Evolutionary conservation across 441 rosid genomes (phyloP).

Genomic region (Mallotus repandus): DNA sequence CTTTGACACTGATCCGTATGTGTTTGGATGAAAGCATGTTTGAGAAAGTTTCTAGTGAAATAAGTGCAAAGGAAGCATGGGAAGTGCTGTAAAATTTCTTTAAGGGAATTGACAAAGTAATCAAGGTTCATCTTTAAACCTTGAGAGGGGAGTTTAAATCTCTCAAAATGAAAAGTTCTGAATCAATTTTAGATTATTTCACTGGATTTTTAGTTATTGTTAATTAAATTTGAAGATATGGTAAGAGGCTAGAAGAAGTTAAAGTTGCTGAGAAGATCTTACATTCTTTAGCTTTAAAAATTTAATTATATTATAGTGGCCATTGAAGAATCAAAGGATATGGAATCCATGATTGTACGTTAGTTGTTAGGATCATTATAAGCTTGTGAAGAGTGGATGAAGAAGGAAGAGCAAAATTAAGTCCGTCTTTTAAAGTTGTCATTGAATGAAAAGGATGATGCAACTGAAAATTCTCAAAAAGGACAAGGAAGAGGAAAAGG

Average conservation of each 20-base stretch:
- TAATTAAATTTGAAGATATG: conserved; percentile 17
- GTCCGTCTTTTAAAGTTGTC: neutral
- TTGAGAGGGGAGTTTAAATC: neutral
- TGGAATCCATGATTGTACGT: neutral
- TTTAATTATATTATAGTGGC: neutral
- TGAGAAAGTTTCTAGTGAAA: neutral
- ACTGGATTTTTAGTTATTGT: neutral
- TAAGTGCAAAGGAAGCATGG: neutral
- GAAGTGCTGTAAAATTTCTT: neutral
- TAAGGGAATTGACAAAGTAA: neutral
- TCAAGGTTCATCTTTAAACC: neutral
- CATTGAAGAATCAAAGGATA: neutral
- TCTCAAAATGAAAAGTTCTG: too few relatives aligned
- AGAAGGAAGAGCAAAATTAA: neutral
- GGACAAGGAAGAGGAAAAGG: neutral
- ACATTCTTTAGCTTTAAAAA: conserved; percentile 6
- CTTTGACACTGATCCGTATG: neutral
- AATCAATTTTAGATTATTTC: conserved; percentile 9
- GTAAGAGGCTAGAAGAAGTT: conserved; percentile 12
- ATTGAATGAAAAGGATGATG: neutral
- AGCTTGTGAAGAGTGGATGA: conserved; percentile 11
- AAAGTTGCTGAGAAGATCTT: conserved; percentile 7
- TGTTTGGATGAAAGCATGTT: conserved; percentile 7
- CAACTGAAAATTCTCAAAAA: neutral
- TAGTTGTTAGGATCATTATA: neutral